Evolutionary conservation across 352 stramenopile genomes (phyloP).

Genomic region (Globisporangium okanoganense): DNA sequence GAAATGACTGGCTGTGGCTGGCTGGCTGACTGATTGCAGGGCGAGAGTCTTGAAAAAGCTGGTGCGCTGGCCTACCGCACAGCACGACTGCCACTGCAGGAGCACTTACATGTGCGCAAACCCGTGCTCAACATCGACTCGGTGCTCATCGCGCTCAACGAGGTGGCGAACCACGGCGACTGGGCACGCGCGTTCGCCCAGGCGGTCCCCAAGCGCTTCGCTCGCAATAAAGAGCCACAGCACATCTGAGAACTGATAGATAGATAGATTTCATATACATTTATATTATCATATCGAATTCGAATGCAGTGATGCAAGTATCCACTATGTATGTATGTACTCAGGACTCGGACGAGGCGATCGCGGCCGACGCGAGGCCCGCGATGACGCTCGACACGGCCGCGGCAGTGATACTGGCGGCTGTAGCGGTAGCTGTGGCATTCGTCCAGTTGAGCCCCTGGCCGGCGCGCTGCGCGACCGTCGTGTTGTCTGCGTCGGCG

Average conservation of each 20-base stretch:
- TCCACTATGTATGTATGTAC: no score
- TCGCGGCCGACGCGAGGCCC: slow-evolving; percentile 19
- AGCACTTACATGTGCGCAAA: slow-evolving; percentile 52
- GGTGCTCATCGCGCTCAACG: slow-evolving; percentile 69
- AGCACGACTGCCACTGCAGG: slow-evolving; percentile 59
- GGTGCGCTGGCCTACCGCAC: slow-evolving; percentile 23
- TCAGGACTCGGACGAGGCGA: not conserved
- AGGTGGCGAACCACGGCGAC: slow-evolving; percentile 61
- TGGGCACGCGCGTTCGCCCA: slow-evolving; percentile 58
- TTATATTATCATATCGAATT: not conserved
- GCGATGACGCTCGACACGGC: slow-evolving; percentile 67
- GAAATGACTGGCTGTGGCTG: not conserved
- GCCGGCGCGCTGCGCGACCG: slow-evolving; percentile 79
- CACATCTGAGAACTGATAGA: not conserved
- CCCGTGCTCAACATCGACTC: slow-evolving; percentile 79
- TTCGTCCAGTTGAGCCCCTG: slow-evolving; percentile 86
- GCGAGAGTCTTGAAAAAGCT: slow-evolving; percentile 45
- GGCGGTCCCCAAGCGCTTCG: slow-evolving; percentile 55
- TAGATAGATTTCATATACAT: not conserved
- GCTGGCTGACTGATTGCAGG: slow-evolving; percentile 17
- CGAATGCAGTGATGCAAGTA: no score
- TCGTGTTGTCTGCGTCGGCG: slow-evolving; percentile 87
- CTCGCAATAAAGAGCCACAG: slow-evolving; percentile 13
- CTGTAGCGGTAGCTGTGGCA: slow-evolving; percentile 25
- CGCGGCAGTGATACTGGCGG: slow-evolving; percentile 18